A percentile compares a stretch with the other conserved stretches of the same genome.
Evolutionary conservation across 208 protist genomes (phyloP).

Genomic region (Acanthamoeba royreba): DNA sequence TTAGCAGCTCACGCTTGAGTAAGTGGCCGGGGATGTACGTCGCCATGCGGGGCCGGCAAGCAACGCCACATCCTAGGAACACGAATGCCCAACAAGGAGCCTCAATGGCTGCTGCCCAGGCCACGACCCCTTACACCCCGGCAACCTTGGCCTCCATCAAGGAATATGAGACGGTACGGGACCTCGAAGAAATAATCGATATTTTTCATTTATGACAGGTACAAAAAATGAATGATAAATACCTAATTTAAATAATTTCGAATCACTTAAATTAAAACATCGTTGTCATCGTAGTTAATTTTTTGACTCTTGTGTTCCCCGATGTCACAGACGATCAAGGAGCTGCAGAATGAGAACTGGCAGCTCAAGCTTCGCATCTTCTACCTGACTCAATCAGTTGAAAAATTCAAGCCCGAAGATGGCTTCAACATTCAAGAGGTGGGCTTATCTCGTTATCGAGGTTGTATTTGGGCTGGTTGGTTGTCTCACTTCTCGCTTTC

Average conservation of each 20-base stretch:
- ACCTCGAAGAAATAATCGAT: background rate
- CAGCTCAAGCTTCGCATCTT: constrained; percentile 2
- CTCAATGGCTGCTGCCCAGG: too few relatives aligned
- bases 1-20: too few relatives aligned
- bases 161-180: constrained; percentile 8
- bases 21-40: too few relatives aligned
- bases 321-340: background rate
- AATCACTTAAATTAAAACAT: too few relatives aligned
- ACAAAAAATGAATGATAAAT: too few relatives aligned
- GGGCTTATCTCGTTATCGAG: background rate
- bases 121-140: background rate
- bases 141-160: background rate
- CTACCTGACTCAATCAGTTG: constrained; percentile 3
- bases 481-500: background rate
- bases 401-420: constrained; percentile 20
- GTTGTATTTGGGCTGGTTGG: background rate
- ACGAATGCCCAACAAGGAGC: too few relatives aligned
- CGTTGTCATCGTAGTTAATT: too few relatives aligned
- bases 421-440: background rate
- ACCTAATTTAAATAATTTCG: background rate
- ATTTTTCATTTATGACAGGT: background rate
- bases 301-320: too few relatives aligned
- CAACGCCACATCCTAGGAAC: too few relatives aligned
- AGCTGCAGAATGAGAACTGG: constrained; percentile 5
- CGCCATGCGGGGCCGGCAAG: too few relatives aligned